Base-by-base conservation (phyloP, 164 flowering plant species). In the Magnolia sinica region DNA sequence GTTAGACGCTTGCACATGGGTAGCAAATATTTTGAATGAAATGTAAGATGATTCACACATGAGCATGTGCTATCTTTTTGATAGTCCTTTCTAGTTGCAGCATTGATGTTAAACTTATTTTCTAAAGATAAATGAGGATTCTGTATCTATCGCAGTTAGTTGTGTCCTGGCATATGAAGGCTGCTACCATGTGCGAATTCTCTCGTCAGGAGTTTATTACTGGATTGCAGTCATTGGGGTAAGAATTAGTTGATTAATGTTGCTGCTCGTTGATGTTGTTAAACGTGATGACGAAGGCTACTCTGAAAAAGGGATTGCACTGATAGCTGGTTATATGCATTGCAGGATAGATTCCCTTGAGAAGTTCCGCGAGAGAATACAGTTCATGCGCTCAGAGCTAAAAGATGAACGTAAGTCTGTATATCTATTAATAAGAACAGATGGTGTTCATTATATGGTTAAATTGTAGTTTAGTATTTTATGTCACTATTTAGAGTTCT, bases 121-220 rank as follows among this genome's bases (percentile, higher is more conserved):
- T 6, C 58, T 68, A 16, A 74, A 68, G 49, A 4, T 45, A 45
- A 68, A 59, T 52, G 4, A 65, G 74, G 71, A 65, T 14, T 74
- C 72, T 71, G 14, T 50, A 52, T 58, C 73, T 29, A 29, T 69
- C 77, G 65, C 87, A 94, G 99, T 85, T 96, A 83, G 99, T 96
- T 78, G 76, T 96, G 66, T 94, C 98, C 74, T 96, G 99, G 99
- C 98, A 96, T 79, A 94, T 96, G 99, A 94, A 94, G 79, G 99
- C 99, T 79, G 94, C 96, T 64, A 96, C 99, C 45, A 92, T 94
- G 98, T 96, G 99, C 87, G 99, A 96, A 85, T 96, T 89, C 83
- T 91, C 98, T 51, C 92, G 91, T 85, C 91, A 91, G 84, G 99
- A 96, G 84, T 96, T 96, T 64, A 71, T 96, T 45, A 87, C 90